Base-by-base conservation (phyloP, 1,284 basidiomycete species). In the Puccinia hordei region DNA sequence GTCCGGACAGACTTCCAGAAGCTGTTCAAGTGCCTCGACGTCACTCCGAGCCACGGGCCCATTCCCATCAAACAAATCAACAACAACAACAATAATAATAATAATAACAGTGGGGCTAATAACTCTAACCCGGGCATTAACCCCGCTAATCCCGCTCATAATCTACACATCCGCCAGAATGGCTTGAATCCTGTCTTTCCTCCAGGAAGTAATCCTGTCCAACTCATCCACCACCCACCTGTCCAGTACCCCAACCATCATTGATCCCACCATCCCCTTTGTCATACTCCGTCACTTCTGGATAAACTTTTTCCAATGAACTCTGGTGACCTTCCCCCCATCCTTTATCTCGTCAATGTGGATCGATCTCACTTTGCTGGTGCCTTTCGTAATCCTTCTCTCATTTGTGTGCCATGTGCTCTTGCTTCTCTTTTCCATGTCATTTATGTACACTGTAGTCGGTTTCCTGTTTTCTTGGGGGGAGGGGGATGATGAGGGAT, bases 1-100 rank as follows among this genome's bases (percentile, higher is more conserved):
- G 59, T 68, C 22, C 61, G 65, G 27, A 30, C 63, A 30, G 75
- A 78, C 41, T 69, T 78, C 41, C 65, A 65, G 53, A 59, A 65
- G 51, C 51, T 78, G 13, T 68, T 78, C n/a, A 73, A 73, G 51
- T 73, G 69, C 33, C 27, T 73, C 1, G 69, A 73, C 5, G 69
- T 73, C 27, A 35, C 22, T 55, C 69, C 69, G 46, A 35, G 69
- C 51, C 33, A 30, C 49, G 69, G 69, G 30, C 41, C 66, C 13
- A 35, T 15, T 1, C 6, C 22, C 1, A 13, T 38, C 59, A 63
- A 38, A 38, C 30, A 35, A 17, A 13, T 3, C 8, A 49, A 13
- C 17, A 63, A 63, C 33, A 33, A 27, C 19, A 10, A 44, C 59
- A n/a, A n/a, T 63, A 63, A 63, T 19, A 19, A 22, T 33, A n/a